Evolutionary conservation across 176 grass and related monocot species (phyloP).

Genomic region (Ensete ventricosum): DNA sequence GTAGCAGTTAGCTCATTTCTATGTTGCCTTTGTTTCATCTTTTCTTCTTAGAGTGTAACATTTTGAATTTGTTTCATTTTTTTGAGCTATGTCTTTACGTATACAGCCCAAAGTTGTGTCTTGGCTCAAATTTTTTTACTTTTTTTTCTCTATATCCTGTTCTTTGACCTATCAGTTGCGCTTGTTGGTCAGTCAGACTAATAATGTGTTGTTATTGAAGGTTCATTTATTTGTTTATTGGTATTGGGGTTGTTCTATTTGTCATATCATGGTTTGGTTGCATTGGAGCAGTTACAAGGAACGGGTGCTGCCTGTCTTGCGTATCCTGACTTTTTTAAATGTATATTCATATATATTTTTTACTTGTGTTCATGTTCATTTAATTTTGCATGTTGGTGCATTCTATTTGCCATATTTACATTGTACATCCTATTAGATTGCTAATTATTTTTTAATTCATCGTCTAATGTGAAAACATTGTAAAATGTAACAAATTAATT

Average conservation of each 20-base stretch:
- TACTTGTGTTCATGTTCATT: neutral
- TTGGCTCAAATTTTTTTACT: neutral
- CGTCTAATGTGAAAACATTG: no score
- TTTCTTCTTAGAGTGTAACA: no score
- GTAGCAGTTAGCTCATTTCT: no score
- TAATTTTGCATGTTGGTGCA: neutral
- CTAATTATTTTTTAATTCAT: no score
- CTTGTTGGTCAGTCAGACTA: neutral
- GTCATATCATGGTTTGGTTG: neutral
- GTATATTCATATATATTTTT: neutral
- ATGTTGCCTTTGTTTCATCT: no score
- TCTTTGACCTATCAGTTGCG: neutral
- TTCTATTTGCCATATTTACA: neutral
- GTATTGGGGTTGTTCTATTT: neutral
- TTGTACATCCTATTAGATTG: no score
- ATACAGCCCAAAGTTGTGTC: neutral
- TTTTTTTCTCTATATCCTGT: neutral
- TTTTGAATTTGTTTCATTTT: no score
- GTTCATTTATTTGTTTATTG: constrained; percentile 6
- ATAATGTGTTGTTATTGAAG: neutral
- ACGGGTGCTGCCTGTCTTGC: neutral
- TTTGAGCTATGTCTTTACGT: no score
- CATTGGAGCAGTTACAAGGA: constrained; percentile 5
- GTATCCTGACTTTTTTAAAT: neutral
- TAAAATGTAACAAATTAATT: no score